Evolutionary conservation across 2,329 filamentous ascomycete species (phyloP).

Genomic region (Alternaria ethzedia): DNA sequence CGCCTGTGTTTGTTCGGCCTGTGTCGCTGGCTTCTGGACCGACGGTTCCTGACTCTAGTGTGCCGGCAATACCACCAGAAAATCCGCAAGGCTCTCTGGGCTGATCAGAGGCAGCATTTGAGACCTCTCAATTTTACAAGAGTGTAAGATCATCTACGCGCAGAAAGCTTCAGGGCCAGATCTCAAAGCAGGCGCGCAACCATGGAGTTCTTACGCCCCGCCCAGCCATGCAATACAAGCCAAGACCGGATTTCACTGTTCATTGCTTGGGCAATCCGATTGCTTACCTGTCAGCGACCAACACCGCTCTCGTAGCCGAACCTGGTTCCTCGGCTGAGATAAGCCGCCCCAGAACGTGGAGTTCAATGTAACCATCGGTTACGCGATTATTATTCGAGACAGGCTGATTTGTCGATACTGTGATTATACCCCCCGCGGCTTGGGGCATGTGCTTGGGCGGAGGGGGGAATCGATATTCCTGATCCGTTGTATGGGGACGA

Average conservation of each 20-base stretch:
- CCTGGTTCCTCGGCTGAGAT: not conserved
- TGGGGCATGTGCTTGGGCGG: not conserved
- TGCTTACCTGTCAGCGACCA: constrained; percentile 3
- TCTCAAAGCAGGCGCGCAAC: too few relatives aligned
- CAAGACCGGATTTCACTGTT: not conserved
- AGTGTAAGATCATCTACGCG: not conserved
- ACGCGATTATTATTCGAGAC: not conserved
- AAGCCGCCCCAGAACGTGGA: constrained; percentile 5
- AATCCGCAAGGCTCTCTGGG: not conserved
- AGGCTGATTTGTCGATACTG: too few relatives aligned
- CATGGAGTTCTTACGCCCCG: not conserved
- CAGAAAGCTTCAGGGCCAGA: too few relatives aligned
- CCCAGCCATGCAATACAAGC: not conserved
- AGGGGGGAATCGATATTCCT: not conserved
- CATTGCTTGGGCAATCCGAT: too few relatives aligned
- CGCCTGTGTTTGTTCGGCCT: not conserved
- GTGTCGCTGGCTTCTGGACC: not conserved
- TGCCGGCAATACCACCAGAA: not conserved
- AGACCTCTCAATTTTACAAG: not conserved
- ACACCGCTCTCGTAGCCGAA: not conserved
- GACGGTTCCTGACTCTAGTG: not conserved
- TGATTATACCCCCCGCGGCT: too few relatives aligned
- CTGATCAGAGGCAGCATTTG: not conserved
- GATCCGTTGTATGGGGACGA: not conserved
- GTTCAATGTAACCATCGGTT: not conserved